A percentile compares a stretch with the other conserved stretches of the same genome.
Conservation (phyloP, 345 rosid genomes). For the Moricandia moricandioides region DNA sequence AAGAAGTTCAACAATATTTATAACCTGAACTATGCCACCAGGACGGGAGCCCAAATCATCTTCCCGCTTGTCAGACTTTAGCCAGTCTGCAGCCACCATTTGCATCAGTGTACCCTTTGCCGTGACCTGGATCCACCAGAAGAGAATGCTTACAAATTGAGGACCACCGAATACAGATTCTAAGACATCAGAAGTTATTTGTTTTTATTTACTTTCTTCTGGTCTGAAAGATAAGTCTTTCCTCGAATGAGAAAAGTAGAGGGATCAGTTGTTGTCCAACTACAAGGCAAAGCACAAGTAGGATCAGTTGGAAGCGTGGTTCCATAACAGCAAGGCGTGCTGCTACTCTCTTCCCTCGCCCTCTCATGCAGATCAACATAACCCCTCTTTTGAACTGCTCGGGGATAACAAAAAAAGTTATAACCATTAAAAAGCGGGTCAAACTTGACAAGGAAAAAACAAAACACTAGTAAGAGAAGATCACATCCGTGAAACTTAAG, state of each 20-base stretch:
- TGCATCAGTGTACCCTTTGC: slow-evolving; percentile 86
- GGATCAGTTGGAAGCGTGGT: slow-evolving; percentile 79
- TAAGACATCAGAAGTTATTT: not conserved
- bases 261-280: slow-evolving; percentile 81
- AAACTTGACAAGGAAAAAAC: not conserved
- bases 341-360: slow-evolving; percentile 51
- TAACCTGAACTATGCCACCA: slow-evolving; percentile 82
- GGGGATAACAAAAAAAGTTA: not conserved
- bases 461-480: slow-evolving; percentile 1
- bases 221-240: slow-evolving; percentile 72
- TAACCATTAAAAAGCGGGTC: slow-evolving; percentile 4
- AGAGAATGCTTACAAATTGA: slow-evolving; percentile 8
- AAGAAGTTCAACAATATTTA: slow-evolving; percentile 7
- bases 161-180: not conserved
- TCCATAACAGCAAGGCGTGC: slow-evolving; percentile 64
- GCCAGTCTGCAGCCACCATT: slow-evolving; percentile 98
- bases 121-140: slow-evolving; percentile 55
- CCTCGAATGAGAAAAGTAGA: slow-evolving; percentile 86
- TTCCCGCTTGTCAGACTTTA: slow-evolving; percentile 82
- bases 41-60: slow-evolving; percentile 89
- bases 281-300: slow-evolving; percentile 57
- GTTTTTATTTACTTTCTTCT: slow-evolving; percentile 57
- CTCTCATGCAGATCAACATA: slow-evolving; percentile 80
- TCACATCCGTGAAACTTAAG: slow-evolving; percentile 16
- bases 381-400: slow-evolving; percentile 86